Percentiles rank a stretch among this genome's conserved stretches.
Conservation (phyloP, 768 basidiomycete species). For the Russula brevipes region DNA sequence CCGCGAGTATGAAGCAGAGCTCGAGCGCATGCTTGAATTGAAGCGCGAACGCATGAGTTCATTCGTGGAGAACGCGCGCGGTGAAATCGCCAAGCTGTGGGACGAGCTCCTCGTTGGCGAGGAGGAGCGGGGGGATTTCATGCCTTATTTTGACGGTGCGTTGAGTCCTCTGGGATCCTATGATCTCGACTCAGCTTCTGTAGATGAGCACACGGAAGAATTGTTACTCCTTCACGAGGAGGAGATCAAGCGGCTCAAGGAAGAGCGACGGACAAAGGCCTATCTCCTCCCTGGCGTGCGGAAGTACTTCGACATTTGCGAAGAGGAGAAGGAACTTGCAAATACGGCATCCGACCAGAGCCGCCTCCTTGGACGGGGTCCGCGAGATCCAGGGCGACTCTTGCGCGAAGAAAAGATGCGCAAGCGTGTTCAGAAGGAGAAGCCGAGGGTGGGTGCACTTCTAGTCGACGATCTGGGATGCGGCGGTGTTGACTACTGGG, state of each 20-base stretch:
- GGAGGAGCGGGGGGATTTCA: constrained; percentile 75
- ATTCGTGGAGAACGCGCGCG: constrained; percentile 77
- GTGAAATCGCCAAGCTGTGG: constrained; percentile 79
- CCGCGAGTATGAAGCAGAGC: constrained; percentile 80
- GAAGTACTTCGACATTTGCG: constrained; percentile 88
- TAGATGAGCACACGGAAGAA: constrained; percentile 88
- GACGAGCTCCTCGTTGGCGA: constrained; percentile 82
- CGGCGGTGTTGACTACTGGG: background rate
- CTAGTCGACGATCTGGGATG: background rate
- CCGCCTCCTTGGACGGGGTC: constrained; percentile 73
- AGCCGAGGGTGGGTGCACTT: constrained; percentile 67
- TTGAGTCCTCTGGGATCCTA: constrained; percentile 8
- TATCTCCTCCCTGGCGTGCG: constrained; percentile 69
- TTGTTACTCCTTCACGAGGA: constrained; percentile 78
- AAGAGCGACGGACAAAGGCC: constrained; percentile 74
- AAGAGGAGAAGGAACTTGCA: constrained; percentile 84
- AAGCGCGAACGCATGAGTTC: constrained; percentile 82
- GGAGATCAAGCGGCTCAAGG: constrained; percentile 75
- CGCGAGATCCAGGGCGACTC: constrained; percentile 78
- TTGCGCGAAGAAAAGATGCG: constrained; percentile 96
- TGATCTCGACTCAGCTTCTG: background rate
- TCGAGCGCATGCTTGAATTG: constrained; percentile 84
- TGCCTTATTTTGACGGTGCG: constrained; percentile 78
- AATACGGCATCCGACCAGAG: constrained; percentile 76
- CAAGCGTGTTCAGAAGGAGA: constrained; percentile 87